Conservation (phyloP, 768 basidiomycete genomes). For the Daedaleopsis nitida region DNA sequence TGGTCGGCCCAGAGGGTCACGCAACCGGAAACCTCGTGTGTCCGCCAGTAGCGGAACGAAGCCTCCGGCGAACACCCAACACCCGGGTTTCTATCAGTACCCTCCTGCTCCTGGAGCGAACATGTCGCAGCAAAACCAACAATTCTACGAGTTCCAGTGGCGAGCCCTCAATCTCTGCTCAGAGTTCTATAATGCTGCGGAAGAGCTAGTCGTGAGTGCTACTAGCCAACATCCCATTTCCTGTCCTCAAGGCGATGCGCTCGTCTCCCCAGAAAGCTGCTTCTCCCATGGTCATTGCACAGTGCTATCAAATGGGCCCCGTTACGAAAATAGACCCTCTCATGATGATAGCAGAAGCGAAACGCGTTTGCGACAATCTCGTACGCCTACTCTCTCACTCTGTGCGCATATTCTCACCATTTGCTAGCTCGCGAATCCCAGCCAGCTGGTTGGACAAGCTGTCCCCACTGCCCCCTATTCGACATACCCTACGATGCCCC, state of each 20-base stretch:
- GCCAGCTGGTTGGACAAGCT: conserved; percentile 65
- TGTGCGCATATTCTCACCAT: conserved; percentile 12
- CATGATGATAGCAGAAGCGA: conserved; percentile 73
- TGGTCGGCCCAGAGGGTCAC: conserved; percentile 79
- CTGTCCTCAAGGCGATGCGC: conserved; percentile 11
- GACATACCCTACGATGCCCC: conserved; percentile 33
- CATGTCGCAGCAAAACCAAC: conserved; percentile 66
- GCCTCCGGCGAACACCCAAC: conserved; percentile 29
- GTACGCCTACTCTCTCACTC: conserved; percentile 41
- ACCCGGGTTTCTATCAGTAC: conserved; percentile 46
- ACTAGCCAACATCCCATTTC: not conserved
- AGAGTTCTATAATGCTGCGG: conserved; percentile 84
- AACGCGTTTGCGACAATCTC: conserved; percentile 74
- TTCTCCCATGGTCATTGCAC: conserved; percentile 72
- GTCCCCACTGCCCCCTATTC: conserved; percentile 36
- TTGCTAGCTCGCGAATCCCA: conserved; percentile 70
- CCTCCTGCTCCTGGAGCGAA: conserved; percentile 46
- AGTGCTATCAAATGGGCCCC: conserved; percentile 78
- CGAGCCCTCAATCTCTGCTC: conserved; percentile 79
- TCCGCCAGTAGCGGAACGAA: conserved; percentile 33
- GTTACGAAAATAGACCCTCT: conserved; percentile 72
- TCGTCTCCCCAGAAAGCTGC: conserved; percentile 46
- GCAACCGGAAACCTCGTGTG: conserved; percentile 59
- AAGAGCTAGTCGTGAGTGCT: conserved; percentile 74
- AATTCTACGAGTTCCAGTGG: conserved; percentile 88